phyloP scores from a whole-genome alignment of 306 rosid genomes.

The Quercus ilex region DNA sequence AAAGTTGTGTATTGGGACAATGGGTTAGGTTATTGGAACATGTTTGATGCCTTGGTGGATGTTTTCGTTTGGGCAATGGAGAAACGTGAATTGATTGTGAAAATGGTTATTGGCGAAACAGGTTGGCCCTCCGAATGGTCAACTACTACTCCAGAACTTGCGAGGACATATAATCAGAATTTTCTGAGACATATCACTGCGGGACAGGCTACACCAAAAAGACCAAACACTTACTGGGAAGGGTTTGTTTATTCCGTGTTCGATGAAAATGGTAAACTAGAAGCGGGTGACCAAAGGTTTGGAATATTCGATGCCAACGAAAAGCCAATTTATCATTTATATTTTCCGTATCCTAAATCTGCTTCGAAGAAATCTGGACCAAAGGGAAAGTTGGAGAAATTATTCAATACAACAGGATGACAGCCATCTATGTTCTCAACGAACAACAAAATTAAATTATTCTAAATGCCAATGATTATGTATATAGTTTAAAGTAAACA shows the following conservation, averaged over 20 bases:
- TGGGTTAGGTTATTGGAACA: not conserved
- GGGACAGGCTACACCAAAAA: conserved; percentile 30
- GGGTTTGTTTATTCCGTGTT: conserved; percentile 26
- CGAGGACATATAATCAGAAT: conserved; percentile 19
- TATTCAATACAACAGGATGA: no score
- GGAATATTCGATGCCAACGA: no score
- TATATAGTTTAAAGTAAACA: no score
- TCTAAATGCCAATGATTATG: no score
- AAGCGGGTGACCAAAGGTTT: no score
- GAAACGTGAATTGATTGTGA: not conserved
- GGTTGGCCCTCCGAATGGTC: conserved; percentile 39
- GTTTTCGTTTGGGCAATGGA: conserved; percentile 27
- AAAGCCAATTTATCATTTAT: no score
- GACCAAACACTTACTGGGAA: conserved; percentile 15
- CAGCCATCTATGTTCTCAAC: no score
- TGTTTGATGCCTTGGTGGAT: conserved; percentile 34
- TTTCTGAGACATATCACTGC: not conserved
- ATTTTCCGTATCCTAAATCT: no score
- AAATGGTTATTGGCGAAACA: conserved; percentile 25
- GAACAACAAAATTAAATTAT: no score
- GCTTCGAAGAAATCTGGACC: no score
- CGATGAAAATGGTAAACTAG: no score
- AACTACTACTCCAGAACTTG: conserved; percentile 12
- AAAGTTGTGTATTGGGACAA: not conserved
- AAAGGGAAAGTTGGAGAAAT: no score